Evolutionary conservation across 345 rosid genomes (phyloP), one percentile per base, ranked within the genome.

Genomic region (Raphanus sativus): DNA sequence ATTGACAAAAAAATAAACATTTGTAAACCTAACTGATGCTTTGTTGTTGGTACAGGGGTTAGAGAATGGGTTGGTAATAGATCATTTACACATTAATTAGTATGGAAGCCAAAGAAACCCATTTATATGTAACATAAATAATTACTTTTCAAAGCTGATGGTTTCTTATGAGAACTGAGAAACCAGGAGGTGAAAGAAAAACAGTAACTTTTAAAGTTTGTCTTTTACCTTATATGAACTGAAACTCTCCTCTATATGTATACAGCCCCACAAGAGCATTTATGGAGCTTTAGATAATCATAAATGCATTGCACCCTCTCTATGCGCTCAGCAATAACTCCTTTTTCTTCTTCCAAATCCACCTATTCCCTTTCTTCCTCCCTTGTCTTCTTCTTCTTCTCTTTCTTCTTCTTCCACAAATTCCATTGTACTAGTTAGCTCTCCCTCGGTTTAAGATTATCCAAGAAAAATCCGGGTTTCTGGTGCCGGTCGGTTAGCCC

Each of bases 301-400:
- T 91, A 84, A 94, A 91, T 94, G 91, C 92, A 12, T 50, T 73
- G 82, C 92, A 90, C 84, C 93, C 83, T 80, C 93, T 90, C 92
- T 68, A 81, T 77, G 78, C 81, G 77, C 89, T 85, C 85, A 73
- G 87, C 91, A 90, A 83, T 92, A 83, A 92, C 95, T 92, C 86
- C 84, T 9, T 74, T 74, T 78, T 42, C 69, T 80, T 60, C 78
- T 82, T 64, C 67, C 75, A 59, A 80, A 56, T 71, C 40, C 56
- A 71, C 72, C 34, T 81, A 78, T 34, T 65, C 77, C 28, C 79
- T 75, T 81, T 75, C 69, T 73, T 73, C 68, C 16, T 76, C 76
- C 17, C 8, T 77, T 64, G 69, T 74, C 72, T 67, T 62, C 69
- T 54, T 62, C 68, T 26, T n/a, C 70, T 30, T n/a, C 72, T 36